Evolutionary conservation across 306 rosid genomes (phyloP), one percentile per base, ranked within the genome.

Genomic region (Glycine tomentella): DNA sequence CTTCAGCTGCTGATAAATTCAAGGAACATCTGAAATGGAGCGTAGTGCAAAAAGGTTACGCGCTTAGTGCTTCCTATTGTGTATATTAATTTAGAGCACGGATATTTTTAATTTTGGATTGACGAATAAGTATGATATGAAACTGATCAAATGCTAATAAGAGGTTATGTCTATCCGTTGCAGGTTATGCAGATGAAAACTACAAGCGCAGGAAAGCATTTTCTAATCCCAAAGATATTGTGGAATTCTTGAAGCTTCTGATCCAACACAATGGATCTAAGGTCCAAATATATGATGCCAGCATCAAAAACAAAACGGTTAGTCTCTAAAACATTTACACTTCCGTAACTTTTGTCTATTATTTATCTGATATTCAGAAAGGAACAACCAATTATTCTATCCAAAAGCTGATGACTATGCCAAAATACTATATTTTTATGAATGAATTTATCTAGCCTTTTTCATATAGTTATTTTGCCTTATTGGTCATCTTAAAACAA

Each of bases 171-270:
- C 33, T 9, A n/a, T 72, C 15, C 58, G 48, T 42, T 78, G 74
- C 81, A 86, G 88, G 38, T 13, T 3, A 11, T 40, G 56, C 69
- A 9, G 83, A 83, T 46, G 72, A 78, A 7, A 55, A 72, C 76
- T 6, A 0, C 57, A 83, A 62, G 72, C 83, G 83, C 51, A 78
- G 48, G 76, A 72, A 78, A 36, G 65, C 40, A 46, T 13, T 83
- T 73, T 72, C 76, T 44, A 78, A 72, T 13, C 86, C 86, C 68
- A 83, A 83, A 72, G 63, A 56, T 65, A 73, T 83, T 55, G 83
- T 83, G 12, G 83, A 83, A 16, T 25, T 78, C 71, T 83, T 83
- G 71, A 78, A 56, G 83, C 76, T 78, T 72, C 36, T 83, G 65
- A 36, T 65, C 76, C 86, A 78, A 51, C 57, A 74, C 25, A 16